These are phyloP conservation scores for Epichloe sibirici DNA, from an alignment of 2,329 filamentous ascomycete genomes.

Conservation along the genomic window DNA sequence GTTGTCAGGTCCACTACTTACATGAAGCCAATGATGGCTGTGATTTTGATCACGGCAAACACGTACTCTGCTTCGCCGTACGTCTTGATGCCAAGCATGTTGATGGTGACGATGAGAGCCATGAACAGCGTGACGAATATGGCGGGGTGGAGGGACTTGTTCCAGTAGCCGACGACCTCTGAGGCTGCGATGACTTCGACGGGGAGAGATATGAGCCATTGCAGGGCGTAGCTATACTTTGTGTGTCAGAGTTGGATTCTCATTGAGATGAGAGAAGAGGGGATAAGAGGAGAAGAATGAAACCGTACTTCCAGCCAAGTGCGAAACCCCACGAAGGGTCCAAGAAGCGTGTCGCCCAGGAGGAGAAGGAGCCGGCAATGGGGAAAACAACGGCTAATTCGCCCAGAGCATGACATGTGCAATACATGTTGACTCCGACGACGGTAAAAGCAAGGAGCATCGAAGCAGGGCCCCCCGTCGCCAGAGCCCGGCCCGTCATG, in stretches of 20 bases:
- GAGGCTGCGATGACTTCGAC: slow-evolving; percentile 80
- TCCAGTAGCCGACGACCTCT: slow-evolving; percentile 76
- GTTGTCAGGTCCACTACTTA: slow-evolving; percentile 26
- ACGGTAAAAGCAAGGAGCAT: slow-evolving; percentile 63
- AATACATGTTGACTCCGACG: slow-evolving; percentile 79
- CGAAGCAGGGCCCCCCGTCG: slow-evolving; percentile 67
- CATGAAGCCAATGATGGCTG: slow-evolving; percentile 81
- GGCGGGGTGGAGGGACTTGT: slow-evolving; percentile 47
- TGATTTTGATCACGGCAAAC: slow-evolving; percentile 75
- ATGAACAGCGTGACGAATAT: slow-evolving; percentile 80
- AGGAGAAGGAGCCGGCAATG: slow-evolving; percentile 81
- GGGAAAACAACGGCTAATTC: slow-evolving; percentile 87
- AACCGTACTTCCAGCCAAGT: slow-evolving; percentile 78
- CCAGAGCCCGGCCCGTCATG: slow-evolving; percentile 60
- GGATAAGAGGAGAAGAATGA: background rate
- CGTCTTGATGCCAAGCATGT: slow-evolving; percentile 76
- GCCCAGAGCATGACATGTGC: slow-evolving; percentile 80
- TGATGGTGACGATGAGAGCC: slow-evolving; percentile 62
- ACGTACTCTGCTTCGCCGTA: slow-evolving; percentile 86
- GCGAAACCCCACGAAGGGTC: slow-evolving; percentile 92
- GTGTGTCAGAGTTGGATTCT: no score
- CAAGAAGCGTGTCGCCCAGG: slow-evolving; percentile 83
- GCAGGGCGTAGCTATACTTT: slow-evolving; percentile 53
- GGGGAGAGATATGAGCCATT: slow-evolving; percentile 76
- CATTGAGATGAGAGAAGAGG: background rate